Evolutionary conservation across 225 moss, liverwort and hornwort genomes (phyloP).

Genomic region (Lunularia cruciata): DNA sequence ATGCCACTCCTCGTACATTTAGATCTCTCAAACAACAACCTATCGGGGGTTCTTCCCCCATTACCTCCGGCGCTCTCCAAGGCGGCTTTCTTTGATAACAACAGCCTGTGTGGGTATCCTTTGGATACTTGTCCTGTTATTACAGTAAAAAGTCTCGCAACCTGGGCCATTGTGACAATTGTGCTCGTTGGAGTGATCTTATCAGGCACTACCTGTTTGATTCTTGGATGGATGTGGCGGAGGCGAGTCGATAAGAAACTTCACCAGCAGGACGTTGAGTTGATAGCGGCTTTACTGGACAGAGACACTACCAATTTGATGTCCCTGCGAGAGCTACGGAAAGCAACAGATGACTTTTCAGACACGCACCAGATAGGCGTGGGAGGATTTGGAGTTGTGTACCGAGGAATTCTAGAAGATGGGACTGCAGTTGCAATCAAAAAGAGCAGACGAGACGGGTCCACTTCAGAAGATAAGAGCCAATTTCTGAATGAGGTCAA

Average conservation of each 20-base stretch:
- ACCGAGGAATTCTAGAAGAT: no score
- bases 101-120: no score
- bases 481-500: slow-evolving; percentile 27
- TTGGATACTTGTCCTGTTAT: no score
- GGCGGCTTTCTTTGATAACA: no score
- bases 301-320: background rate
- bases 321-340: slow-evolving; percentile 24
- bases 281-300: background rate
- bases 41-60: background rate
- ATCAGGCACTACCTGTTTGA: background rate
- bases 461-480: background rate
- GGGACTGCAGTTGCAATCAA: slow-evolving; percentile 31
- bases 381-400: slow-evolving; percentile 22
- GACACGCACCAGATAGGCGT: background rate
- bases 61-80: no score
- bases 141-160: no score
- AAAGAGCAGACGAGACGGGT: background rate
- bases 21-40: background rate
- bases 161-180: no score
- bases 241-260: background rate
- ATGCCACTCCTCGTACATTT: background rate
- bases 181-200: background rate
- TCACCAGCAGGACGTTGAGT: slow-evolving; percentile 1
- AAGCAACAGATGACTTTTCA: slow-evolving; percentile 15
- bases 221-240: background rate